Base-by-base conservation (phyloP, 495 filamentous ascomycete species). In the Aspergillus steynii region DNA sequence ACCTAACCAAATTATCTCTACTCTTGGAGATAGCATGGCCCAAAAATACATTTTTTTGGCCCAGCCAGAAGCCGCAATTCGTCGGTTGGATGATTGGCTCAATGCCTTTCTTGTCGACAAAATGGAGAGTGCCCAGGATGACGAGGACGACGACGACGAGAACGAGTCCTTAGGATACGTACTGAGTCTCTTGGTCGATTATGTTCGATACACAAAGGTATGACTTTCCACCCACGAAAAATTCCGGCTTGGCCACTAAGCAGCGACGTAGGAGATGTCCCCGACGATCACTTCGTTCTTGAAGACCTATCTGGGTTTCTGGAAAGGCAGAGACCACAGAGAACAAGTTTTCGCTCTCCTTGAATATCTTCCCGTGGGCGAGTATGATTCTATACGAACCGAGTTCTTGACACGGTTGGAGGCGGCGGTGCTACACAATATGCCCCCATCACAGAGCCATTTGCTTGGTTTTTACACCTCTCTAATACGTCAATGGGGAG, bases 1-100 rank as follows among this genome's bases (percentile, higher is more conserved):
- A 42, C 92, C 91, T 5, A 91, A 88, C 58, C 92, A 96, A 70
- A 79, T 95, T 2, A 86, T 91, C 28, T 91, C 93, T 6, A 85
- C 85, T 9, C 73, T 97, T 20, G 85, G 82, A 4, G 90, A 96
- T 71, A 85, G 84, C 5, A 80, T 96, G 52, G 82, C 93, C 15
- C 92, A 93, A 65, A 93, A 92, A 64, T 85, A 91, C 51, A 64
- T 95, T 26, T 76, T 81, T 20, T 72, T 96, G 26, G 84, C 81
- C 29, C 85, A 88, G 31, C 82, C 86, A 1, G 82, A 85, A 46
- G 73, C 77, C 57, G 82, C 78, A 15, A 70, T 79, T 50, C 74
- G 77, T 29, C 82, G 90, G 14, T 74, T 90, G 12, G 79, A 87
- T 65, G 86, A 86, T 66, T 91, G 89, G 88, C 63, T 93, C 57